Conservation (phyloP, 2,329 filamentous ascomycete genomes). For the Aureobasidium namibiae region DNA sequence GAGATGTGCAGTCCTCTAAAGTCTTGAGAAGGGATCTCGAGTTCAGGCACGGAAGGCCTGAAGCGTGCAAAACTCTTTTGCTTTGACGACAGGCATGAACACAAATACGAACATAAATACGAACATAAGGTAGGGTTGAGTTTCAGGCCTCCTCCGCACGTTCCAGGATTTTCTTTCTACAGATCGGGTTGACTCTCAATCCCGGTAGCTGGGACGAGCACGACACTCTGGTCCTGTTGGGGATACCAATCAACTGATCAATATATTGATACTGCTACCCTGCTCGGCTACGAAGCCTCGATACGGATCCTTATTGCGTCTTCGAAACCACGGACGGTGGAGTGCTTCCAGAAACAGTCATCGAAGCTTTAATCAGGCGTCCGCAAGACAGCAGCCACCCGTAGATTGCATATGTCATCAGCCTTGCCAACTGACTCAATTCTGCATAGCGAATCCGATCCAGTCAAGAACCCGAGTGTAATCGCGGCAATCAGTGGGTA, state of each 20-base stretch:
- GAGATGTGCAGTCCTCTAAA: too few species aligned
- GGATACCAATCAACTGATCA: background rate
- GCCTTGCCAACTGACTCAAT: background rate
- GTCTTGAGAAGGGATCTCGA: background rate
- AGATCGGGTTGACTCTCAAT: background rate
- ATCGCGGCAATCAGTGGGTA: background rate
- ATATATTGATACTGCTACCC: background rate
- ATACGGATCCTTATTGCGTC: background rate
- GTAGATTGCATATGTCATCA: background rate
- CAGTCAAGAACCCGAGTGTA: background rate
- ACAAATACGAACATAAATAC: too few species aligned
- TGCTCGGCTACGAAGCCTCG: background rate
- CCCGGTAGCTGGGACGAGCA: background rate
- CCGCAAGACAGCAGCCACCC: background rate
- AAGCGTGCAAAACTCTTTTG: background rate
- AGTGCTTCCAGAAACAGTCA: background rate
- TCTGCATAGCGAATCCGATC: too few species aligned
- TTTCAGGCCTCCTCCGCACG: slow-evolving; percentile 2
- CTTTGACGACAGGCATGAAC: background rate
- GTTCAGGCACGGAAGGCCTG: background rate
- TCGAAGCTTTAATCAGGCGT: background rate
- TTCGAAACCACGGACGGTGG: background rate
- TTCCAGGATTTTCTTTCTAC: background rate
- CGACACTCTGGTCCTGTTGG: background rate
- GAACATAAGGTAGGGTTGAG: background rate